These are phyloP conservation scores for Fulvia fulva DNA, from an alignment of 2,329 filamentous ascomycete species.

Conservation along the genomic window DNA sequence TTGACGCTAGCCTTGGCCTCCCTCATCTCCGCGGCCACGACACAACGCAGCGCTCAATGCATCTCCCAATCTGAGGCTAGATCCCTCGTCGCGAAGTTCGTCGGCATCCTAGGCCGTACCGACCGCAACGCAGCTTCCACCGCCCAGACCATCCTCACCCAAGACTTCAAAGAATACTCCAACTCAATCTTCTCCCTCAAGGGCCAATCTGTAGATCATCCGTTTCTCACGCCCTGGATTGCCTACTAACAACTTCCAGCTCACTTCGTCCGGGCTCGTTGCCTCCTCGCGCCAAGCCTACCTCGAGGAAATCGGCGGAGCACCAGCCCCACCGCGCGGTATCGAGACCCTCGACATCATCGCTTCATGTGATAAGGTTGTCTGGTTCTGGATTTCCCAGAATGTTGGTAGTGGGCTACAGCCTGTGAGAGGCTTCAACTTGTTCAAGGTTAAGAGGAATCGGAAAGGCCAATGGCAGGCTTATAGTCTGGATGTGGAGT, in stretches of 20 bases:
- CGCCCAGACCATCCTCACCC: slow-evolving; percentile 11
- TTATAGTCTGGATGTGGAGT: slow-evolving; percentile 3
- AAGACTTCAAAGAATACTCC: slow-evolving; percentile 13
- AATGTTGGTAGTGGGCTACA: slow-evolving; percentile 6
- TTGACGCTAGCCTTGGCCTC: no score
- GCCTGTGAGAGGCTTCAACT: slow-evolving; percentile 12
- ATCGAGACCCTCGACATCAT: slow-evolving; percentile 12
- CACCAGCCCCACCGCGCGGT: neutral
- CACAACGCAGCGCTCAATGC: neutral
- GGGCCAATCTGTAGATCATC: slow-evolving; percentile 1
- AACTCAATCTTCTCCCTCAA: slow-evolving; percentile 15
- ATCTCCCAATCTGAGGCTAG: slow-evolving; percentile 6
- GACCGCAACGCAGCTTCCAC: neutral
- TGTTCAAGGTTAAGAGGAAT: neutral
- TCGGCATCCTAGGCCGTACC: slow-evolving; percentile 6
- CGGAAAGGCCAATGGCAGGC: slow-evolving; percentile 4
- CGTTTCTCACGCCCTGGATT: neutral
- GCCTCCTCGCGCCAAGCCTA: slow-evolving; percentile 3
- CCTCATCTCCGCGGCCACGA: no score
- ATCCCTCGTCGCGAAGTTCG: slow-evolving; percentile 8
- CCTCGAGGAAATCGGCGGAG: slow-evolving; percentile 1
- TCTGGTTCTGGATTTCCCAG: slow-evolving; percentile 17
- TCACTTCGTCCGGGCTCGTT: slow-evolving; percentile 1
- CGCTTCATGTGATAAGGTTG: slow-evolving; percentile 9
- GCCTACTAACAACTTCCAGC: slow-evolving; percentile 1